These are phyloP conservation scores for Hymenotorrendiella dingleyae DNA, from an alignment of 2,329 filamentous ascomycete species.

Conservation along the genomic window DNA sequence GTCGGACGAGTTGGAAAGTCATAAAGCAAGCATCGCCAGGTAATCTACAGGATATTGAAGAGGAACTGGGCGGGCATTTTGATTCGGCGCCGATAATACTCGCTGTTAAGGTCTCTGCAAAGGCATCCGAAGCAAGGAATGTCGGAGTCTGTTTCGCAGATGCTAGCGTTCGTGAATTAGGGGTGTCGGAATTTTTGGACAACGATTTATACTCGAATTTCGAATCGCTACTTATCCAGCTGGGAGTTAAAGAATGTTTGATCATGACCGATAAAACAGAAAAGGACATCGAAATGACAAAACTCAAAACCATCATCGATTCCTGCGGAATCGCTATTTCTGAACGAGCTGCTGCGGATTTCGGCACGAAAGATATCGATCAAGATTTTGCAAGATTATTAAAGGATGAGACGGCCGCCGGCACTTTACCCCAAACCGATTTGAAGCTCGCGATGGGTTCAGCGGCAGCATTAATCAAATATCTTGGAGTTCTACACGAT, in stretches of 20 bases:
- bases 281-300: constrained; percentile 83
- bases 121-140: constrained; percentile 73
- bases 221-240: constrained; percentile 89
- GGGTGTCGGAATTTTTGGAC: constrained; percentile 97
- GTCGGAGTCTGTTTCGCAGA: constrained; percentile 97
- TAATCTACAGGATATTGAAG: constrained; percentile 94
- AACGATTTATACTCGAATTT: constrained; percentile 98
- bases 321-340: constrained; percentile 88
- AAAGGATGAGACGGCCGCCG: constrained; percentile 75
- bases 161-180: constrained; percentile 89
- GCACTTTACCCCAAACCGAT: constrained; percentile 80
- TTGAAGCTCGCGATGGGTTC: constrained; percentile 95
- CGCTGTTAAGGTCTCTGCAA: constrained; percentile 88
- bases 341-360: constrained; percentile 71
- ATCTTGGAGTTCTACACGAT: constrained; percentile 84
- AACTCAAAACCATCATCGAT: constrained; percentile 82
- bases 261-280: constrained; percentile 72
- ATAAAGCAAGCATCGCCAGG: constrained; percentile 89
- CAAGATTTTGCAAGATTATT: constrained; percentile 85
- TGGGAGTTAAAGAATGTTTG: constrained; percentile 90
- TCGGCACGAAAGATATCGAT: constrained; percentile 86
- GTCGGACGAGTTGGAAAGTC: constrained; percentile 87
- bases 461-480: constrained; percentile 89
- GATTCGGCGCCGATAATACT: constrained; percentile 92
- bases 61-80: constrained; percentile 84